phyloP scores from a whole-genome alignment of 148 eudicot genomes.

The Hydrangea macrophylla region DNA sequence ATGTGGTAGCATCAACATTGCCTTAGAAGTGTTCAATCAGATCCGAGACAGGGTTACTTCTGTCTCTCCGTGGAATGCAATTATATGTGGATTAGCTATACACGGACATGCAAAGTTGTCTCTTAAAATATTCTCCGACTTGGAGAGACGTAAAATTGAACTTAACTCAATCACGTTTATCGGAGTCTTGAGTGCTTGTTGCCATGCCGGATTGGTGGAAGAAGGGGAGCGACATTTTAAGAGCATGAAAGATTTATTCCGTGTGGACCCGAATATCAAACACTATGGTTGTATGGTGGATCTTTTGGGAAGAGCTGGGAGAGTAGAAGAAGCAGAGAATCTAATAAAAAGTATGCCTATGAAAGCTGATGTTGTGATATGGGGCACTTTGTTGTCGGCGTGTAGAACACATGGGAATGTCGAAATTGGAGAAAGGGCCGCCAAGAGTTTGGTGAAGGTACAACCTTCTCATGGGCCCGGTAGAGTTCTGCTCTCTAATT shows the following conservation, averaged over 20 bases:
- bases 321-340: constrained; percentile 66
- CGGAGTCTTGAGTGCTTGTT: constrained; percentile 82
- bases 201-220: constrained; percentile 81
- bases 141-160: constrained; percentile 42
- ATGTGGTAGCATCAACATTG: constrained; percentile 69
- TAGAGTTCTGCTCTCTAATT: constrained; percentile 64
- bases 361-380: constrained; percentile 80
- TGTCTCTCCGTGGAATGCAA: constrained; percentile 85
- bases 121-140: constrained; percentile 44
- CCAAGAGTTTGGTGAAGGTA: constrained; percentile 49
- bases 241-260: constrained; percentile 49
- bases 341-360: constrained; percentile 70
- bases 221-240: constrained; percentile 53
- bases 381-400: constrained; percentile 85
- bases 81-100: constrained; percentile 77
- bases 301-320: constrained; percentile 73
- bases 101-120: constrained; percentile 73
- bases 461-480: constrained; percentile 76
- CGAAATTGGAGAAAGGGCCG: constrained; percentile 66
- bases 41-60: constrained; percentile 34
- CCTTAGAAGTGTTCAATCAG: constrained; percentile 56
- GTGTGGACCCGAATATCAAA: constrained; percentile 63
- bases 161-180: constrained; percentile 73
- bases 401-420: constrained; percentile 59
- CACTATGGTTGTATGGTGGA: constrained; percentile 93